Evolutionary conservation across 768 basidiomycete genomes (phyloP), one percentile per base, ranked within the genome.

Genomic region (Suillus clintonianus): DNA sequence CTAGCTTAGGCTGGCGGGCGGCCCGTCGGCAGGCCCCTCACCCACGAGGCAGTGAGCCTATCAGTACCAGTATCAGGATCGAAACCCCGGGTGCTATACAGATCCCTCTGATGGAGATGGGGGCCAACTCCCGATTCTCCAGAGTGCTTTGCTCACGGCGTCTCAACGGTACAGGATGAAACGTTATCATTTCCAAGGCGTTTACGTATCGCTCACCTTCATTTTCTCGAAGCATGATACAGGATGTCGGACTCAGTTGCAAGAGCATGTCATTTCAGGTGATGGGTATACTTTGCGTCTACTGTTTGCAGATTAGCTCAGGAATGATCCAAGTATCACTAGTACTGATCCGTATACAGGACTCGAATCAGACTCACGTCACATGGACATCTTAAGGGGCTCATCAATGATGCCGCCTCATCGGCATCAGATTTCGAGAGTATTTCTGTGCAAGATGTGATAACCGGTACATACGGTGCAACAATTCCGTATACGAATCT

Each of bases 351-450:
- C 13, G 47, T 6, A 14, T 14, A 39, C 39, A 14, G 39, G 13
- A 39, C 14, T 13, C 13, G 1, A 39, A n/a, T n/a, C n/a, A 39
- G 4, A 22, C 13, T 22, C 22, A 47, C 45, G 22, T 47, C 22
- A 24, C 45, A 13, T 22, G 45, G 45, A 13, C 22, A 14, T 22
- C n/a, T 9, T 9, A 37, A 22, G 14, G 36, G 36, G 14, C 22
- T 6, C 55, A 56, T 56, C 55, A 50, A 7, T 50, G 48, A 50
- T 50, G 24, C 22, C 47, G 55, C 36, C 36, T 24, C 55, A 37
- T 56, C 55, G 55, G 55, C 55, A 56, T 56, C 55, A 56, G 37
- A 56, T 56, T 19, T 19, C 17, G 10, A 39, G 24, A 11, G 55
- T 56, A 56, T 56, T 56, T 56, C 15, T 56, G 9, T 24, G 1